A percentile compares a stretch with the other conserved stretches of the same genome.
These are phyloP conservation scores for Zasmidium angulare DNA, from an alignment of 2,329 filamentous ascomycete genomes.

Conservation along the genomic window DNA sequence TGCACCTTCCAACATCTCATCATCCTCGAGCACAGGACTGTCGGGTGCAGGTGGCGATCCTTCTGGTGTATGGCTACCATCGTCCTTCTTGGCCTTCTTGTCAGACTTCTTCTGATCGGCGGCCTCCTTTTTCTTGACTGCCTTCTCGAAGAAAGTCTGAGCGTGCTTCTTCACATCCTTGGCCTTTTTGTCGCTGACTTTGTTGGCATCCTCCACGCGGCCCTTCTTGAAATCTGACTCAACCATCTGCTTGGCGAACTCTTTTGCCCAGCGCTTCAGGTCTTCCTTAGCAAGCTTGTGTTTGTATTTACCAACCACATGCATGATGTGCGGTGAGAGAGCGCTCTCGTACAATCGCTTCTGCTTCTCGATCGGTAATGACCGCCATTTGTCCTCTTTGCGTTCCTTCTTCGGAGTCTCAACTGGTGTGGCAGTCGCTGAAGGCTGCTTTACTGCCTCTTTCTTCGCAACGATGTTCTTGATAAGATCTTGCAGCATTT, in stretches of 20 bases:
- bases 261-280: constrained; percentile 64
- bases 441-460: constrained; percentile 55
- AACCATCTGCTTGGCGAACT: constrained; percentile 78
- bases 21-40: constrained; percentile 24
- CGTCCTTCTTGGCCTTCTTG: constrained; percentile 38
- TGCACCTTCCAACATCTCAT: constrained; percentile 25
- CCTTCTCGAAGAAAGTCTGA: constrained; percentile 83
- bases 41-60: constrained; percentile 29
- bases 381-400: constrained; percentile 70
- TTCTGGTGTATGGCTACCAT: constrained; percentile 25
- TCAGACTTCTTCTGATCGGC: constrained; percentile 65
- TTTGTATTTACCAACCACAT: constrained; percentile 82
- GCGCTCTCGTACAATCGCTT: constrained; percentile 95
- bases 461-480: constrained; percentile 71
- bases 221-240: constrained; percentile 88
- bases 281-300: constrained; percentile 82
- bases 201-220: constrained; percentile 78
- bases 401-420: constrained; percentile 54
- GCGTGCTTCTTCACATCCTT: constrained; percentile 82
- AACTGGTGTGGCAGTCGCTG: constrained; percentile 65
- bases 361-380: constrained; percentile 74
- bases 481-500: constrained; percentile 71
- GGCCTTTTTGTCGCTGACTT: constrained; percentile 73
- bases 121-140: constrained; percentile 71
- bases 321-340: constrained; percentile 78